A percentile compares a stretch with the other conserved stretches of the same genome.
These are phyloP conservation scores for Curvularia hawaiiensis DNA, from an alignment of 2,329 filamentous ascomycete species.

Conservation along the genomic window DNA sequence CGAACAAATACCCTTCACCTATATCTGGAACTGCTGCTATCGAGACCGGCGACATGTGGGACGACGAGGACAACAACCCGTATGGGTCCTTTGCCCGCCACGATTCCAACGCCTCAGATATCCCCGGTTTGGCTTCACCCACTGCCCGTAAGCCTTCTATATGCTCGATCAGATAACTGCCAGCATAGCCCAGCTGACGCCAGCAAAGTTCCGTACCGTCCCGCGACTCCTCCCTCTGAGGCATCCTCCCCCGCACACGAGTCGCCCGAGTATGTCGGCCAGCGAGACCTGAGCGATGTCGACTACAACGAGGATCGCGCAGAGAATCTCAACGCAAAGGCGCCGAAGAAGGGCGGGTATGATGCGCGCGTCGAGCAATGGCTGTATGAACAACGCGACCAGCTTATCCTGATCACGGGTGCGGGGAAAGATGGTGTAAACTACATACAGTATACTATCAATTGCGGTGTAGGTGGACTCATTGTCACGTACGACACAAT, in stretches of 20 bases:
- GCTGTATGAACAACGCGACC: constrained; percentile 89
- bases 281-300: constrained; percentile 63
- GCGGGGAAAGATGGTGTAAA: constrained; percentile 93
- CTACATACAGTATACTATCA: constrained; percentile 97
- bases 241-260: constrained; percentile 72
- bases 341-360: constrained; percentile 81
- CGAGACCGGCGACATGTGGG: constrained; percentile 73
- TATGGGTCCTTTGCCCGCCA: constrained; percentile 93
- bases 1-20: background rate
- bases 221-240: constrained; percentile 70
- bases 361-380: constrained; percentile 97
- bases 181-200: constrained; percentile 14
- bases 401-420: constrained; percentile 89
- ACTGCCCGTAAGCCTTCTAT: constrained; percentile 42
- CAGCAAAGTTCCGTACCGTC: constrained; percentile 53
- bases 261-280: constrained; percentile 61
- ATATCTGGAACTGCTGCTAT: background rate
- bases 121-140: constrained; percentile 48
- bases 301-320: constrained; percentile 60
- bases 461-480: constrained; percentile 74
- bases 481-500: background rate
- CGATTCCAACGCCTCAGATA: constrained; percentile 75
- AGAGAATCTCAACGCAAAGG: constrained; percentile 48
- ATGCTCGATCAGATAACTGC: background rate
- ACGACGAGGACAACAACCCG: constrained; percentile 98